phyloP scores from a whole-genome alignment of 352 stramenopile genomes.

The Blastocystis sp. region DNA sequence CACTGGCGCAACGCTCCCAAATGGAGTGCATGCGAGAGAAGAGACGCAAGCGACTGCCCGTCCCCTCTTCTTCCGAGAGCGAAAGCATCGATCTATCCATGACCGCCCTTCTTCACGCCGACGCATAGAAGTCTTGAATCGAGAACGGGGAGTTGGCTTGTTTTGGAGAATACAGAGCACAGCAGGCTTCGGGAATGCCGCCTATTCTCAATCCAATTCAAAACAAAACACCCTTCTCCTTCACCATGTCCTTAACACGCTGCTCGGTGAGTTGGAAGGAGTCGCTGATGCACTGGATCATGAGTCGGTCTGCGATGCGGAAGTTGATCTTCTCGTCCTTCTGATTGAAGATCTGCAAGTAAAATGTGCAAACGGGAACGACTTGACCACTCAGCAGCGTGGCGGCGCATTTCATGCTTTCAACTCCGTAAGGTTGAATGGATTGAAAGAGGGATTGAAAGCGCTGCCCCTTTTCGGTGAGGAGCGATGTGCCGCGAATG shows the following conservation, averaged over 20 bases:
- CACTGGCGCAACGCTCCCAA: not conserved
- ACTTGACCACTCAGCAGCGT: not conserved
- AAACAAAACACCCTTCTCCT: too few species aligned
- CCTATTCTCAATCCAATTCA: not conserved
- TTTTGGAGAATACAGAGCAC: not conserved
- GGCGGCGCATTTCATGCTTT: not conserved
- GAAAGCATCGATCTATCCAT: not conserved
- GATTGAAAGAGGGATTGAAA: not conserved
- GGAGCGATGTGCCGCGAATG: not conserved
- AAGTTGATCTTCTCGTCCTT: not conserved
- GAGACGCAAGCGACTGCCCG: constrained; percentile 39
- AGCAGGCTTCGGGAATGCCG: constrained; percentile 33
- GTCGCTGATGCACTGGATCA: not conserved
- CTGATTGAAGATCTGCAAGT: not conserved
- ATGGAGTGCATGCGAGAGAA: constrained; percentile 4
- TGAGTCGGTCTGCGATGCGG: not conserved
- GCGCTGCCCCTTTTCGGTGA: not conserved
- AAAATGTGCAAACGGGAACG: not conserved
- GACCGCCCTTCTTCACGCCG: not conserved
- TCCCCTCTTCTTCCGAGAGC: constrained; percentile 49
- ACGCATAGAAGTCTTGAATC: not conserved
- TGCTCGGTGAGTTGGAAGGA: not conserved
- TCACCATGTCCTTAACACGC: not conserved
- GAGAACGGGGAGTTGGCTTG: not conserved
- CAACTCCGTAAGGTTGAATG: not conserved